phyloP scores from a whole-genome alignment of 2,329 filamentous ascomycete genomes.

The Erysiphe pulchra region DNA sequence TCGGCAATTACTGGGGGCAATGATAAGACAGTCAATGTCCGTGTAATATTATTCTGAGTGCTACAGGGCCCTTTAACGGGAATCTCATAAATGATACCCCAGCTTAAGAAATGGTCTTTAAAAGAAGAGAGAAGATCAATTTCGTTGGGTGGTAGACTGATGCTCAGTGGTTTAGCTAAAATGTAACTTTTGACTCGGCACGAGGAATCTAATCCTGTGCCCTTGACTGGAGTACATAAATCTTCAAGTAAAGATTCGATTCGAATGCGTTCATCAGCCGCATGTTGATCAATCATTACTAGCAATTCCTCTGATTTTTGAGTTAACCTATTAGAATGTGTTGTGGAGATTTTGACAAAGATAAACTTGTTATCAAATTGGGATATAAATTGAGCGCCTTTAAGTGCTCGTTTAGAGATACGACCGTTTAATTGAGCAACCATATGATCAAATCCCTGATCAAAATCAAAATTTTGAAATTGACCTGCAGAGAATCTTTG shows the following conservation, averaged over 20 bases:
- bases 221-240: slow-evolving; percentile 17
- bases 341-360: slow-evolving; percentile 24
- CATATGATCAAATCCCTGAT: slow-evolving; percentile 9
- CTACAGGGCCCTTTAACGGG: neutral
- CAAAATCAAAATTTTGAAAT: slow-evolving; percentile 9
- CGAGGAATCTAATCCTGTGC: neutral
- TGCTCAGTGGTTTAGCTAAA: slow-evolving; percentile 29
- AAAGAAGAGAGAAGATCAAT: slow-evolving; percentile 27
- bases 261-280: slow-evolving; percentile 67
- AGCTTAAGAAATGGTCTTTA: slow-evolving; percentile 32
- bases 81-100: slow-evolving; percentile 40
- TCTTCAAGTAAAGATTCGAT: slow-evolving; percentile 46
- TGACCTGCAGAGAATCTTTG: slow-evolving; percentile 7
- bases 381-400: slow-evolving; percentile 36
- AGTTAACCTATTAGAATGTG: neutral
- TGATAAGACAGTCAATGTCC: slow-evolving; percentile 22
- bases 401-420: slow-evolving; percentile 36
- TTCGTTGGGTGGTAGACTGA: slow-evolving; percentile 39
- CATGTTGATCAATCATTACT: slow-evolving; percentile 75
- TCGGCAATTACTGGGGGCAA: slow-evolving; percentile 53
- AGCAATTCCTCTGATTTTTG: slow-evolving; percentile 19
- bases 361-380: slow-evolving; percentile 89
- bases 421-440: slow-evolving; percentile 15
- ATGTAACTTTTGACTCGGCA: slow-evolving; percentile 13
- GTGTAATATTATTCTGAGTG: neutral